A percentile compares a stretch with the other conserved stretches of the same genome.
phyloP scores from a whole-genome alignment of 2,329 filamentous ascomycete genomes.

The Colletotrichum salicis region DNA sequence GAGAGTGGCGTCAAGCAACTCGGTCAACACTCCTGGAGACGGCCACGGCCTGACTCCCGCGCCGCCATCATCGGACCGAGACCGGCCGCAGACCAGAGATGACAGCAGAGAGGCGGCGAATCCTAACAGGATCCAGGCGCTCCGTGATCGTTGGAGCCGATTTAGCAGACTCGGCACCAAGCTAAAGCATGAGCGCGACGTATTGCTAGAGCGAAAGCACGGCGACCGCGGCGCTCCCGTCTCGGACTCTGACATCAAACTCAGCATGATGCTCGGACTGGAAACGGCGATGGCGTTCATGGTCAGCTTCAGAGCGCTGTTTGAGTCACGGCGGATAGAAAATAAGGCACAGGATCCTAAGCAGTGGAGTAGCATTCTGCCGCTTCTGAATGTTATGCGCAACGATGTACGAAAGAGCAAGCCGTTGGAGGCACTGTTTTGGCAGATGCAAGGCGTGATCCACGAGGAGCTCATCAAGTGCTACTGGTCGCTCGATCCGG shows the following conservation, averaged over 20 bases:
- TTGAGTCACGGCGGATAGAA: slow-evolving; percentile 56
- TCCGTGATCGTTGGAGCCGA: slow-evolving; percentile 49
- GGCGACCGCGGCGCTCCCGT: slow-evolving; percentile 36
- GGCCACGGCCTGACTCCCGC: slow-evolving; percentile 53
- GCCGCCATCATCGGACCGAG: slow-evolving; percentile 44
- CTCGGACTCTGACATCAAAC: slow-evolving; percentile 50
- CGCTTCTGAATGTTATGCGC: slow-evolving; percentile 54
- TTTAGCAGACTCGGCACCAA: slow-evolving; percentile 57
- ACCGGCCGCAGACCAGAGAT: slow-evolving; percentile 43
- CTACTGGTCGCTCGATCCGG: slow-evolving; percentile 44
- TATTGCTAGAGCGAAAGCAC: slow-evolving; percentile 41
- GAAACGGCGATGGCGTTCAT: slow-evolving; percentile 65
- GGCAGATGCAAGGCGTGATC: slow-evolving; percentile 56
- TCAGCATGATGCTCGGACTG: slow-evolving; percentile 55
- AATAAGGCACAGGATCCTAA: slow-evolving; percentile 53
- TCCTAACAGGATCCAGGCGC: slow-evolving; percentile 41
- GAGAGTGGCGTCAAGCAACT: slow-evolving; percentile 64
- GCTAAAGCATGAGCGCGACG: slow-evolving; percentile 66
- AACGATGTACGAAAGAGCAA: slow-evolving; percentile 49
- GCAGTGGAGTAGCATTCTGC: slow-evolving; percentile 57
- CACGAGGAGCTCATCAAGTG: slow-evolving; percentile 58
- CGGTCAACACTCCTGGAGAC: slow-evolving; percentile 62
- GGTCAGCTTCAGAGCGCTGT: slow-evolving; percentile 62
- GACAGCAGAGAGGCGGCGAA: slow-evolving; percentile 38
- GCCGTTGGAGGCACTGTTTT: slow-evolving; percentile 52